Evolutionary conservation across 108 stramenopile genomes (phyloP), one percentile per base, ranked within the genome.

Genomic region (Cyclotella distinguenda): DNA sequence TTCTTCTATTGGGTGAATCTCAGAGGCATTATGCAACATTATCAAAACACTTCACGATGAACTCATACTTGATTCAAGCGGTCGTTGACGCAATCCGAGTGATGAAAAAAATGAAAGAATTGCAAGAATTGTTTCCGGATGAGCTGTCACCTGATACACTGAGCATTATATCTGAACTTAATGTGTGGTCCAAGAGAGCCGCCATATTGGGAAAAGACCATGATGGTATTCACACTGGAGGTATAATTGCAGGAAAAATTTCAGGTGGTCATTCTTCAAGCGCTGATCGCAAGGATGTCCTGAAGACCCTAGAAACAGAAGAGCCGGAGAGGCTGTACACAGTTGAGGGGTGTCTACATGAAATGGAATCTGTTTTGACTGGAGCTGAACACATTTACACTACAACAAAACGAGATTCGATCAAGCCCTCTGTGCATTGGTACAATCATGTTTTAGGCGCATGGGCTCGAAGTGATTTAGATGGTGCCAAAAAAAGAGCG

Each of bases 401-500:
- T 31, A 38, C 58, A 1, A 61, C 74, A 8, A 43, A 55, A 19
- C 59, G 67, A 42, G 74, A 74, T 22, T 9, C 21, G 32, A 62
- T 74, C n/a, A 57, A 39, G n/a, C 74, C 74, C 15, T 16, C 40
- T 18, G 51, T 60, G 15, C 66, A 74, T 47, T 78, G 70, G 43
- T 83, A 82, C 65, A 89, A 89, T 30, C 84, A 85, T 64, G 53
- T 89, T 8, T 83, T 89, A 30, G 83, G 82, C 22, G 74, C 85
- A 19, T 86, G 82, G 82, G 84, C 76, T 5, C 68, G 88, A 19
- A 86, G 85, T 59, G 66, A 77, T 33, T 31, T 56, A 12, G 71
- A 82, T 54, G 61, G 21, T 23, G 66, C 74, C 6, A 5, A 38
- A 31, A 13, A 47, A 9, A 67, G 36, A 57, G 34, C 53, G 12